Evolutionary conservation across 129 eudicot genomes (phyloP), one percentile per base, ranked within the genome.

Genomic region (Solidago caesia): DNA sequence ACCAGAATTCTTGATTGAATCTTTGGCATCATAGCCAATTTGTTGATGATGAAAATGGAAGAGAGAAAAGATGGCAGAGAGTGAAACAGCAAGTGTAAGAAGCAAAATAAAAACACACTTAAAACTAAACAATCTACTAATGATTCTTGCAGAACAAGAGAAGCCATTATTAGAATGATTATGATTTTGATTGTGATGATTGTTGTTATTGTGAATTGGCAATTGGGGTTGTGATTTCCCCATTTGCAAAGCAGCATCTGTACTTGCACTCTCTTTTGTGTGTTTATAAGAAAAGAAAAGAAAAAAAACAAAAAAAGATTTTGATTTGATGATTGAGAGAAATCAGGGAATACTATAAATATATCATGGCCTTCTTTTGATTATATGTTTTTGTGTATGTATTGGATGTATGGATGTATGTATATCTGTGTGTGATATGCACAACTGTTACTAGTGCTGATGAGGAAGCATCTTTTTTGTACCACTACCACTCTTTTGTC

Each of bases 231-330:
- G 62, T 67, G 75, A 57, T 82, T 90, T 90, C 81, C 96, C 96
- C 96, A 90, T 90, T 79, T 74, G 69, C 87, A 81, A 62, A 83
- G 96, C 96, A 90, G 39, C 39, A 33, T 90, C 92, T 77, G 88
- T 70, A 71, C 80, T 43, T 80, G 21, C 67, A 9, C 29, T 44
- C 46, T 70, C 53, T 48, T 48, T 48, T 48, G 12, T 77, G 77
- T 58, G 56, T 12, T 82, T 15, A 67, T 55, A 56, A 46, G 26
- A 56, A 4, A 48, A 43, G 3, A 33, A 33, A 33, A n/a, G n/a
- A n/a, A n/a, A n/a, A n/a, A n/a, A n/a, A n/a, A n/a, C n/a, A n/a
- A n/a, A 45, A 56, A 67, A 67, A 21, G 67, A 67, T 55, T 14
- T 43, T 53, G 80, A 76, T 53, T 60, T 12, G 64, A 74, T 49